Conservation (phyloP, 2,329 filamentous ascomycete species). For the Colletotrichum australisinense region DNA sequence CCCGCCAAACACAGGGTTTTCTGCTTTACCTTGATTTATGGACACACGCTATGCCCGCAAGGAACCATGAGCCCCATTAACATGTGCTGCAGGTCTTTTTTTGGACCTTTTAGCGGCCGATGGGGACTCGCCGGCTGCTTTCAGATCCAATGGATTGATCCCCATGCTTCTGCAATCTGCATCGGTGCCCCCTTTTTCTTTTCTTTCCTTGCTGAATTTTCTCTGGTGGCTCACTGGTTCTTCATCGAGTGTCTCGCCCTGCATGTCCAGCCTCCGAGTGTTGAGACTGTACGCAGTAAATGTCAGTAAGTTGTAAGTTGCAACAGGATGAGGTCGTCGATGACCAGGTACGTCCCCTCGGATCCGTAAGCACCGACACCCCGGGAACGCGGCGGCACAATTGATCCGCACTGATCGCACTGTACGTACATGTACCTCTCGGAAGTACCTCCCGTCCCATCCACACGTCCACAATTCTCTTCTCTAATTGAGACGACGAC, state of each 20-base stretch:
- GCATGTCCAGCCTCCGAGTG: background rate
- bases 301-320: background rate
- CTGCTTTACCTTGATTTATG: constrained; percentile 7
- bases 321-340: background rate
- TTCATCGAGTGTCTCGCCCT: background rate
- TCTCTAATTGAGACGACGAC: constrained; percentile 17
- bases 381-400: background rate
- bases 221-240: background rate
- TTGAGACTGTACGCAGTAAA: background rate
- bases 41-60: background rate
- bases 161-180: background rate
- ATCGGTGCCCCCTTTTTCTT: background rate
- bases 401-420: background rate
- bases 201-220: background rate
- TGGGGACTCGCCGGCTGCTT: constrained; percentile 15
- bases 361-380: background rate
- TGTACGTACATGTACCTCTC: background rate
- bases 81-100: constrained; percentile 26
- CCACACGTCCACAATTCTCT: background rate
- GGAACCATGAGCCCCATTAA: background rate
- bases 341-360: background rate
- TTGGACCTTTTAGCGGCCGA: constrained; percentile 25
- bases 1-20: constrained; percentile 3
- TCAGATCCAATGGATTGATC: constrained; percentile 7
- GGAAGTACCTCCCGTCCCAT: background rate